phyloP scores from a whole-genome alignment of 805 yeast species.

The Lachancea thermotolerans region DNA sequence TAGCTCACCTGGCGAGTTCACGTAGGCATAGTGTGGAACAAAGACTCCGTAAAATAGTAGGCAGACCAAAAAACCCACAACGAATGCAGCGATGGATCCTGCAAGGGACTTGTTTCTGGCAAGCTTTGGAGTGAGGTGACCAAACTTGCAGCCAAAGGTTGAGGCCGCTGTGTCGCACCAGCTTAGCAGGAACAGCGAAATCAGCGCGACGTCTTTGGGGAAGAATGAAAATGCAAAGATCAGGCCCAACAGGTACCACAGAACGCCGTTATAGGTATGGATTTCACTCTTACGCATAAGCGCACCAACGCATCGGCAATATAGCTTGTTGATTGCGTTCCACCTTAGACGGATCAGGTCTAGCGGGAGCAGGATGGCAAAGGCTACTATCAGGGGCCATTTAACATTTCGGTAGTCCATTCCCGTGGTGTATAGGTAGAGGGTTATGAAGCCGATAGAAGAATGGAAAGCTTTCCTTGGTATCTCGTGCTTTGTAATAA shows the following conservation, averaged over 20 bases:
- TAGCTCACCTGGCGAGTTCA: slow-evolving; percentile 51
- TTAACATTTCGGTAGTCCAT: slow-evolving; percentile 50
- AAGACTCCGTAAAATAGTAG: slow-evolving; percentile 65
- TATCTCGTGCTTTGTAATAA: slow-evolving; percentile 73
- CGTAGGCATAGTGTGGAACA: slow-evolving; percentile 53
- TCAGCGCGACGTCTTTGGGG: slow-evolving; percentile 74
- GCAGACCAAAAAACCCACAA: slow-evolving; percentile 61
- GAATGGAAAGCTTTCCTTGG: slow-evolving; percentile 87
- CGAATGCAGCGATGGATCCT: slow-evolving; percentile 83
- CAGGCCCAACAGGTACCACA: slow-evolving; percentile 81
- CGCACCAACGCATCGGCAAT: slow-evolving; percentile 66
- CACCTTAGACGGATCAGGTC: slow-evolving; percentile 64
- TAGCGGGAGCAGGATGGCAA: slow-evolving; percentile 48
- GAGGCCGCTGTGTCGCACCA: slow-evolving; percentile 99
- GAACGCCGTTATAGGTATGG: slow-evolving; percentile 69
- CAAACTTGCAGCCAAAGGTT: slow-evolving; percentile 81
- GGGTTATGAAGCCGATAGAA: slow-evolving; percentile 76
- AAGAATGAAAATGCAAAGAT: slow-evolving; percentile 59
- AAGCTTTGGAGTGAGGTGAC: slow-evolving; percentile 74
- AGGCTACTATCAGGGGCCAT: slow-evolving; percentile 49
- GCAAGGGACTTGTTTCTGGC: slow-evolving; percentile 76
- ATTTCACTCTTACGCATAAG: slow-evolving; percentile 82
- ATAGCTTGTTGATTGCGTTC: slow-evolving; percentile 54
- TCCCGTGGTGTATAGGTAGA: slow-evolving; percentile 64
- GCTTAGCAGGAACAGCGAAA: slow-evolving; percentile 73